phyloP scores from a whole-genome alignment of 371 early-diverging fungal genomes.

The Dichotomocladium elegans region DNA sequence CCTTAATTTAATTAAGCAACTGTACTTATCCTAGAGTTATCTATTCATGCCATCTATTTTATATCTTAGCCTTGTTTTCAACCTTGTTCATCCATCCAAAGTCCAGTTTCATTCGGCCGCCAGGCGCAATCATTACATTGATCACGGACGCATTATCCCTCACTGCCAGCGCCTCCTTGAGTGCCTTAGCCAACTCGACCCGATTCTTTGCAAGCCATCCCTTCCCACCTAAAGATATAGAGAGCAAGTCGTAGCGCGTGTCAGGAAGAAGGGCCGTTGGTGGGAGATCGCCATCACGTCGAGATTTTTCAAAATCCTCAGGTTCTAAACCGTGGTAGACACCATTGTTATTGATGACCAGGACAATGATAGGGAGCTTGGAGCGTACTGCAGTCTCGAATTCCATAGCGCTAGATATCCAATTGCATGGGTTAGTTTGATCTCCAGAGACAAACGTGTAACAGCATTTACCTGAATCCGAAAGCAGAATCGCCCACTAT shows the following conservation, averaged over 20 bases:
- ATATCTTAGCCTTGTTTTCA: constrained; percentile 11
- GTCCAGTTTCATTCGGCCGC: constrained; percentile 40
- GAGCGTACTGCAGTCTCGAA: constrained; percentile 74
- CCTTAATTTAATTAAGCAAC: too few relatives aligned
- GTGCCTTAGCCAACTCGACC: constrained; percentile 50
- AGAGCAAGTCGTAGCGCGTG: constrained; percentile 64
- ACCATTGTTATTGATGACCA: constrained; percentile 82
- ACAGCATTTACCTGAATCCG: constrained; percentile 61
- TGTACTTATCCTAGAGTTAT: too few relatives aligned
- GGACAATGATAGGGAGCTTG: constrained; percentile 59
- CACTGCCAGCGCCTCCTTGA: constrained; percentile 44
- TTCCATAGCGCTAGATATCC: constrained; percentile 67
- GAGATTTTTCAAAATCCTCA: constrained; percentile 30
- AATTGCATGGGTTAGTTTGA: too few relatives aligned
- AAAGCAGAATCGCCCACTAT: constrained; percentile 83
- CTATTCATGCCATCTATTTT: too few relatives aligned
- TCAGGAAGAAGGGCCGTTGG: constrained; percentile 66
- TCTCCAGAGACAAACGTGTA: too few relatives aligned
- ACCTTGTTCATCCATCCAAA: constrained; percentile 20
- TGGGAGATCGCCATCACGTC: constrained; percentile 40
- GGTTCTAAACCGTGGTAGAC: constrained; percentile 70
- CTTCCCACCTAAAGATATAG: constrained; percentile 63
- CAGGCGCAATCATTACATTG: constrained; percentile 50
- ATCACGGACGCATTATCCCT: constrained; percentile 40
- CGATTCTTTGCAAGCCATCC: constrained; percentile 65